Percentiles rank a stretch among this genome's conserved stretches.
Conservation (phyloP, 2,329 filamentous ascomycete genomes). For the Hymenoscyphus infarciens region DNA sequence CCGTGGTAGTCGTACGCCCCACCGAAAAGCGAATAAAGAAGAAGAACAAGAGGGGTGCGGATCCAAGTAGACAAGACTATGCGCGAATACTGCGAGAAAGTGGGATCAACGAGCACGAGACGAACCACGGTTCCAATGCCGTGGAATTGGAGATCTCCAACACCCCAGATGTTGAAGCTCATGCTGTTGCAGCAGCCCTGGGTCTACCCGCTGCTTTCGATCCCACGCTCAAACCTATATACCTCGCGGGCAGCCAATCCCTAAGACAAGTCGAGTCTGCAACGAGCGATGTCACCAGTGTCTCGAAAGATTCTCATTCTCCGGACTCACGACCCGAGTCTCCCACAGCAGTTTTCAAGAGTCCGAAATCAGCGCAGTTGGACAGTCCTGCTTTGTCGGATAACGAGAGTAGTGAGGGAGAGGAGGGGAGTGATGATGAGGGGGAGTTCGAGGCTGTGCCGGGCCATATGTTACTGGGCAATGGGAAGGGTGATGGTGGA, state of each 20-base stretch:
- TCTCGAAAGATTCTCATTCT: conserved; percentile 23
- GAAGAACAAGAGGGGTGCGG: conserved; percentile 63
- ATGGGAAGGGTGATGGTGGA: conserved; percentile 20
- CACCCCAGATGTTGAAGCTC: conserved; percentile 57
- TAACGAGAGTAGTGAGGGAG: conserved; percentile 39
- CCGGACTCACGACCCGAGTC: conserved; percentile 35
- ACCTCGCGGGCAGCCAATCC: conserved; percentile 30
- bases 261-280: conserved; percentile 28
- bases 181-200: conserved; percentile 60
- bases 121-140: conserved; percentile 24
- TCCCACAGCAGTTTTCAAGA: conserved; percentile 42
- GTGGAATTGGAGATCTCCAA: conserved; percentile 30
- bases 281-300: conserved; percentile 27
- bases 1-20: conserved; percentile 70
- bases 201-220: conserved; percentile 61
- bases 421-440: conserved; percentile 31
- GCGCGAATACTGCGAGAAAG: conserved; percentile 62
- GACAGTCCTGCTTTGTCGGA: conserved; percentile 34
- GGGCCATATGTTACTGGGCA: conserved; percentile 28
- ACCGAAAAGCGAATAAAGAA: conserved; percentile 68
- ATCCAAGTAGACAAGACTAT: conserved; percentile 61
- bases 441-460: conserved; percentile 35
- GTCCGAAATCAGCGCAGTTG: too few relatives aligned
- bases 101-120: conserved; percentile 36
- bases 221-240: conserved; percentile 58